A percentile compares a stretch with the other conserved stretches of the same genome.
These are phyloP conservation scores for Penstemon eatonii DNA, from an alignment of 257 asterid genomes.

Conservation along the genomic window DNA sequence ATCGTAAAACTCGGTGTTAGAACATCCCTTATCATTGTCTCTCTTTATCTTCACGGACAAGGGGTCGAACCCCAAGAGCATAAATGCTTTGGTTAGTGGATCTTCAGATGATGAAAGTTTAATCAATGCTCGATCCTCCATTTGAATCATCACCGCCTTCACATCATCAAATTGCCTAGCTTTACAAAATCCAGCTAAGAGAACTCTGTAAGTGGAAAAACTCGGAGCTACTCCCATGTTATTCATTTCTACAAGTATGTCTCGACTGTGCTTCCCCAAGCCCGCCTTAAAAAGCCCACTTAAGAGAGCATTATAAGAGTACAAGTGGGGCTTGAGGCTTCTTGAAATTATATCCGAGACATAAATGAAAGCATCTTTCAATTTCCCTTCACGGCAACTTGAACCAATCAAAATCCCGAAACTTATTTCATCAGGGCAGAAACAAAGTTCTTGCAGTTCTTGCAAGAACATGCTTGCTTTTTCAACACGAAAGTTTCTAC, in stretches of 20 bases:
- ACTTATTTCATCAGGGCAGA: slow-evolving; percentile 56
- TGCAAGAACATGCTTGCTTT: slow-evolving; percentile 53
- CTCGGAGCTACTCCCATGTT: slow-evolving; percentile 53
- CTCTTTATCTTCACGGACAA: slow-evolving; percentile 69
- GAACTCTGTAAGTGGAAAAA: slow-evolving; percentile 65
- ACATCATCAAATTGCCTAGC: slow-evolving; percentile 67
- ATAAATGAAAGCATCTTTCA: slow-evolving; percentile 56
- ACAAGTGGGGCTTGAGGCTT: slow-evolving; percentile 54
- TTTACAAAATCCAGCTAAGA: slow-evolving; percentile 72
- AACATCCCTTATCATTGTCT: slow-evolving; percentile 59
- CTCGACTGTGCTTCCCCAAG: slow-evolving; percentile 65
- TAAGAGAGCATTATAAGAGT: slow-evolving; percentile 78
- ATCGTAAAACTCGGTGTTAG: slow-evolving; percentile 72
- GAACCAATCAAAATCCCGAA: slow-evolving; percentile 83
- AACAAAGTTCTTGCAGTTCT: slow-evolving; percentile 60
- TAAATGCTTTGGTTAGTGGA: slow-evolving; percentile 55
- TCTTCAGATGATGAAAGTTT: slow-evolving; percentile 47
- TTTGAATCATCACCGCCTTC: slow-evolving; percentile 49
- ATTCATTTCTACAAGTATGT: slow-evolving; percentile 72
- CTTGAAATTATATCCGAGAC: slow-evolving; percentile 61
- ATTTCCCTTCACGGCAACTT: slow-evolving; percentile 60
- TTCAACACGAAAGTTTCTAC: slow-evolving; percentile 52
- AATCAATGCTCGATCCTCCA: slow-evolving; percentile 51
- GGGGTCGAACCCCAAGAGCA: slow-evolving; percentile 57
- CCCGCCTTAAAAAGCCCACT: slow-evolving; percentile 69